Percentiles rank a stretch among this genome's conserved stretches.
Evolutionary conservation across 495 filamentous ascomycete genomes (phyloP).

Genomic region (Sabuloglossum arenarium): DNA sequence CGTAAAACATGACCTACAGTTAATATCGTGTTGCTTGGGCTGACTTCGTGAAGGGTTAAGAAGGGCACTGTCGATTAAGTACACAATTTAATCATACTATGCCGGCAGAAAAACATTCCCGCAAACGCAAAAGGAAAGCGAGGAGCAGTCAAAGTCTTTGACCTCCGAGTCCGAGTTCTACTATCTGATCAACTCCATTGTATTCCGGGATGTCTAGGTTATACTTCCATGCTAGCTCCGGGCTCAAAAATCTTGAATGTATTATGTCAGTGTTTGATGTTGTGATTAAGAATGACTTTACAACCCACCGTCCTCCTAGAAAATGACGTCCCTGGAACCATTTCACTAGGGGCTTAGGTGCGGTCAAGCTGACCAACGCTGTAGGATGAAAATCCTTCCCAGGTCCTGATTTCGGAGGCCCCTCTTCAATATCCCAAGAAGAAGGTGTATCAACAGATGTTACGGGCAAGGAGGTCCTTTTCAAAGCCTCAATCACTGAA

Average conservation of each 20-base stretch:
- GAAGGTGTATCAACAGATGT: conserved; percentile 82
- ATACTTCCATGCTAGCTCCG: conserved; percentile 69
- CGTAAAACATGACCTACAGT: too few species aligned
- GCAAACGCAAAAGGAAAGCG: too few species aligned
- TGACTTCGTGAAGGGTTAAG: too few species aligned
- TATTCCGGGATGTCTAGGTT: conserved; percentile 66
- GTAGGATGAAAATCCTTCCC: conserved; percentile 61
- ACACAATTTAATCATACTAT: too few species aligned
- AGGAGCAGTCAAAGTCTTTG: conserved; percentile 40
- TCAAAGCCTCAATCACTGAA: conserved; percentile 53
- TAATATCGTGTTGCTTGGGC: too few species aligned
- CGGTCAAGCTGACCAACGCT: conserved; percentile 71
- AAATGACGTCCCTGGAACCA: conserved; percentile 75
- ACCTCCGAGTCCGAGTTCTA: conserved; percentile 46
- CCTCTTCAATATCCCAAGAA: conserved; percentile 78
- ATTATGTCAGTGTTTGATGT: conserved; percentile 2
- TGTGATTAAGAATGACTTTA: conserved; percentile 8
- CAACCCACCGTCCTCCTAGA: conserved; percentile 70
- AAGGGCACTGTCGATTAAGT: too few species aligned
- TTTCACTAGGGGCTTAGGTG: conserved; percentile 81
- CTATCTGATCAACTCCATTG: conserved; percentile 71
- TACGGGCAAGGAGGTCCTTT: conserved; percentile 50
- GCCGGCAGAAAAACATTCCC: too few species aligned
- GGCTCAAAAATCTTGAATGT: conserved; percentile 47
- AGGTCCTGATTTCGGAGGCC: conserved; percentile 58